Evolutionary conservation across 345 rosid genomes (phyloP).

Genomic region (Camelina neglecta): DNA sequence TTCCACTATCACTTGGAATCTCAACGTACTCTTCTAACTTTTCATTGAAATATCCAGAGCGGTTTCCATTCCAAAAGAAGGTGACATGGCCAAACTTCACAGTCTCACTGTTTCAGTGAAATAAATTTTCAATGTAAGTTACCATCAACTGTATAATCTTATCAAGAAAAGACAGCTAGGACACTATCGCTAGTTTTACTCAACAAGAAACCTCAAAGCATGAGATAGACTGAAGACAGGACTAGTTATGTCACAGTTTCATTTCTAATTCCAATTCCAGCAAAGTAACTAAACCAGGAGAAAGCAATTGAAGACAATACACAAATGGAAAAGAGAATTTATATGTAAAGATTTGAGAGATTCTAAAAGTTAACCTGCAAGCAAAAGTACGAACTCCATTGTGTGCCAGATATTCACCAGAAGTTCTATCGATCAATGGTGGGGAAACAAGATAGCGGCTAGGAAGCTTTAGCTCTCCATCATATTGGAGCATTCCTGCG

Average conservation of each 20-base stretch:
- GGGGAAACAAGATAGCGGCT: constrained; percentile 90
- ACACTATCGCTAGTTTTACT: background rate
- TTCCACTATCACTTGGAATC: constrained; percentile 91
- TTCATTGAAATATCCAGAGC: constrained; percentile 83
- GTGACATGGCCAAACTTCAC: constrained; percentile 98
- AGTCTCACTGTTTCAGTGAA: constrained; percentile 66
- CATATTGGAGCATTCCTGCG: constrained; percentile 98
- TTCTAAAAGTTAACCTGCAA: constrained; percentile 70
- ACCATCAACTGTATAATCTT: constrained; percentile 11
- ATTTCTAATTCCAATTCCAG: background rate
- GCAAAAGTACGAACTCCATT: constrained; percentile 92
- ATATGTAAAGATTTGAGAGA: background rate
- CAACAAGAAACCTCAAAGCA: constrained; percentile 9
- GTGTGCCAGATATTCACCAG: constrained; percentile 88
- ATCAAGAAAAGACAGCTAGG: background rate
- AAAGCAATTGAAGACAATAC: background rate
- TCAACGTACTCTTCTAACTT: constrained; percentile 88
- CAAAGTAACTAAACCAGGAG: background rate
- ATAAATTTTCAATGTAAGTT: background rate
- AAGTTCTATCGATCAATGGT: constrained; percentile 94
- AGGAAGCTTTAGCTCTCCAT: constrained; percentile 96
- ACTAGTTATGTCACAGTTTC: background rate
- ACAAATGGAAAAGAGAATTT: background rate
- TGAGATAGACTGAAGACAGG: background rate
- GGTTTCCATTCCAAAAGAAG: constrained; percentile 99